phyloP scores from a whole-genome alignment of 306 rosid species.

The Castanea crenata region DNA sequence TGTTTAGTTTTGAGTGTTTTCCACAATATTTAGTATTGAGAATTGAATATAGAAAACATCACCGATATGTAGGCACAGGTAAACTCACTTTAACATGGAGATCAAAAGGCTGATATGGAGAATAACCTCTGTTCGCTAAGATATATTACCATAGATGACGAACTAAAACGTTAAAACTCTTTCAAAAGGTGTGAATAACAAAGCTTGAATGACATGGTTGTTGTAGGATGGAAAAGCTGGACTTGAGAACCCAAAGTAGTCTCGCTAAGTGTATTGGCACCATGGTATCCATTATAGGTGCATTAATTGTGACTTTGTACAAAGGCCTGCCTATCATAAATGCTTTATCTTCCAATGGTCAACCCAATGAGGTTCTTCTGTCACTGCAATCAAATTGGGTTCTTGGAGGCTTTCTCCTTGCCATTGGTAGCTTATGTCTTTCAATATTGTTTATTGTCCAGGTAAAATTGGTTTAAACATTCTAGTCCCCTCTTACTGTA shows the following conservation, averaged over 20 bases:
- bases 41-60: not conserved
- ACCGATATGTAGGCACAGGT: not conserved
- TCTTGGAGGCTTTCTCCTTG: constrained; percentile 43
- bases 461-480: constrained; percentile 20
- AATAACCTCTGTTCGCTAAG: no score
- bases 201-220: constrained; percentile 1
- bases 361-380: not conserved
- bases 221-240: constrained; percentile 48
- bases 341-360: not conserved
- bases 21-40: not conserved
- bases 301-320: constrained; percentile 42
- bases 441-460: constrained; percentile 29
- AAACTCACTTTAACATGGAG: not conserved
- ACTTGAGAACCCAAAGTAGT: constrained; percentile 34
- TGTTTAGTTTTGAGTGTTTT: no score
- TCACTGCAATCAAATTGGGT: constrained; percentile 30
- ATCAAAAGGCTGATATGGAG: not conserved
- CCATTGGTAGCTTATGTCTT: constrained; percentile 19
- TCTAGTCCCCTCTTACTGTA: not conserved
- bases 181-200: not conserved
- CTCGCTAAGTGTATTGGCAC: constrained; percentile 47
- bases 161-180: not conserved
- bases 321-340: constrained; percentile 34
- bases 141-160: no score
- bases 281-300: constrained; percentile 41